Conservation (phyloP, 2,329 filamentous ascomycete genomes). For the Calonectria montana region DNA sequence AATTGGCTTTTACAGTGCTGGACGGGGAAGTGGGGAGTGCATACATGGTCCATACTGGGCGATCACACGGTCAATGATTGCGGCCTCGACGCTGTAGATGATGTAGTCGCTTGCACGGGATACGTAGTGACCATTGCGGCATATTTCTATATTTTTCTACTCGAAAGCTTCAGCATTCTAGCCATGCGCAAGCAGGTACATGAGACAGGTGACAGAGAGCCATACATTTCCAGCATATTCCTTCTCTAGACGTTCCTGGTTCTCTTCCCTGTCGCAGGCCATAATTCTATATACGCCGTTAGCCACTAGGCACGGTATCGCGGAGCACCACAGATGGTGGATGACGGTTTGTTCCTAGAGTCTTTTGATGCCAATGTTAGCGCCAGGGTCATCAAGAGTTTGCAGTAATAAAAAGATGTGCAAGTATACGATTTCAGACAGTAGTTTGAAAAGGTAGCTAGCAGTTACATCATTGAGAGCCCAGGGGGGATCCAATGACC, state of each 20-base stretch:
- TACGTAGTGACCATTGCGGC: slow-evolving; percentile 94
- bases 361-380: slow-evolving; percentile 36
- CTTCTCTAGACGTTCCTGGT: slow-evolving; percentile 81
- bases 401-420: slow-evolving; percentile 15
- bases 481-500: slow-evolving; percentile 72
- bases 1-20: slow-evolving; percentile 9
- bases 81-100: slow-evolving; percentile 98
- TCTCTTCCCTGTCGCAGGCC: slow-evolving; percentile 93
- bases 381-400: slow-evolving; percentile 23
- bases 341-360: slow-evolving; percentile 28
- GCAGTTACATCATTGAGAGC: slow-evolving; percentile 98
- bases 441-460: slow-evolving; percentile 89
- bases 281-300: slow-evolving; percentile 74
- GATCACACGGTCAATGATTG: slow-evolving; percentile 88
- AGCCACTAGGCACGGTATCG: slow-evolving; percentile 43
- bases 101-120: slow-evolving; percentile 98
- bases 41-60: slow-evolving; percentile 92
- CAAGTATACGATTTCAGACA: slow-evolving; percentile 78
- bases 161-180: slow-evolving; percentile 61
- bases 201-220: slow-evolving; percentile 44
- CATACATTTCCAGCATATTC: slow-evolving; percentile 91
- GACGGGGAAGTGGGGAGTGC: slow-evolving; percentile 1
- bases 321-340: slow-evolving; percentile 15
- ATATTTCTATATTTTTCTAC: slow-evolving; percentile 84
- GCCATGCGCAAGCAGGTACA: slow-evolving; percentile 37